phyloP scores from a whole-genome alignment of 306 rosid genomes.

The Malus domestica region ASM211411v1 NC_041791.1:4462001-4462500 shows the following conservation, averaged over 20 bases:
- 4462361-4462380: not conserved
- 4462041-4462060: constrained; percentile 46
- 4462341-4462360: not conserved
- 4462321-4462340: not conserved
- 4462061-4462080: constrained; percentile 49
- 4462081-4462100: constrained; percentile 10
- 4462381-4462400: constrained; percentile 59
- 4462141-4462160: too few species aligned
- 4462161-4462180: not conserved
- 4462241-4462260: constrained; percentile 99
- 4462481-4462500: constrained; percentile 29
- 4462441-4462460: constrained; percentile 77
- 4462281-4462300: constrained; percentile 78
- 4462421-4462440: constrained; percentile 94
- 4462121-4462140: too few species aligned
- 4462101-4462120: too few species aligned
- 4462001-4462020: not conserved
- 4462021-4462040: constrained; percentile 17
- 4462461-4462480: constrained; percentile 63
- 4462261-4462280: constrained; percentile 95
- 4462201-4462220: not conserved
- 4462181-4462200: not conserved
- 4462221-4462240: constrained; percentile 91
- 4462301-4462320: not conserved
- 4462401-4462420: constrained; percentile 94